Conservation (phyloP, 2,329 filamentous ascomycete species). For the Paecilomyces formosus region DNA sequence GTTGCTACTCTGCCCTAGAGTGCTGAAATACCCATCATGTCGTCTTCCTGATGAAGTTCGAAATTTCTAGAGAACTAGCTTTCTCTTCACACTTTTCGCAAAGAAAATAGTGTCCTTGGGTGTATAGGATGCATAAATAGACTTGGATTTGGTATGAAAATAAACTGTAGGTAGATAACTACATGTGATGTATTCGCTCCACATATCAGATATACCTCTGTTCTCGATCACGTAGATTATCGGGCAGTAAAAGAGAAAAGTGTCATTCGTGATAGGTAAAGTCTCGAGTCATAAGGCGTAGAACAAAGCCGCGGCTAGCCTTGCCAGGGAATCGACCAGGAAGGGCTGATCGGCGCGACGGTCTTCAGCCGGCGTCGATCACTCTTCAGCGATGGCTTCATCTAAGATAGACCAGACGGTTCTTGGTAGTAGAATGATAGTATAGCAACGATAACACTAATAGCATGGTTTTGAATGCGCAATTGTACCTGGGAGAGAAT, state of each 20-base stretch:
- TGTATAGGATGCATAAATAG: background rate
- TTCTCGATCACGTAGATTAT: background rate
- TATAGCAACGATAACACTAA: background rate
- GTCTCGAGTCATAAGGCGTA: background rate
- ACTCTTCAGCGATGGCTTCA: background rate
- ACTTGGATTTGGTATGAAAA: background rate
- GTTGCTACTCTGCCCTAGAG: conserved; percentile 57
- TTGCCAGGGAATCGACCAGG: background rate
- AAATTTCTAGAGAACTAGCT: background rate
- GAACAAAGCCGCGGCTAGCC: background rate
- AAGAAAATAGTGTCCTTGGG: background rate
- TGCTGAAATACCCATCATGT: conserved; percentile 4
- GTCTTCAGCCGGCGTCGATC: background rate
- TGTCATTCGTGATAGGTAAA: too few relatives aligned
- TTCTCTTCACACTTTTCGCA: background rate
- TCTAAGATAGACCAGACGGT: background rate
- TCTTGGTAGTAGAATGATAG: background rate
- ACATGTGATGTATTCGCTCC: background rate
- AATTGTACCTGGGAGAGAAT: background rate
- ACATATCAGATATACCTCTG: background rate
- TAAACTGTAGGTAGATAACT: background rate
- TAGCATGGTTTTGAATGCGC: background rate
- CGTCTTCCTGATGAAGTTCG: background rate
- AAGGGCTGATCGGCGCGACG: background rate
- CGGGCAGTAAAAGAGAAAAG: background rate